Conservation (phyloP, 495 filamentous ascomycete species). For the Penicillium samsonianum region DNA sequence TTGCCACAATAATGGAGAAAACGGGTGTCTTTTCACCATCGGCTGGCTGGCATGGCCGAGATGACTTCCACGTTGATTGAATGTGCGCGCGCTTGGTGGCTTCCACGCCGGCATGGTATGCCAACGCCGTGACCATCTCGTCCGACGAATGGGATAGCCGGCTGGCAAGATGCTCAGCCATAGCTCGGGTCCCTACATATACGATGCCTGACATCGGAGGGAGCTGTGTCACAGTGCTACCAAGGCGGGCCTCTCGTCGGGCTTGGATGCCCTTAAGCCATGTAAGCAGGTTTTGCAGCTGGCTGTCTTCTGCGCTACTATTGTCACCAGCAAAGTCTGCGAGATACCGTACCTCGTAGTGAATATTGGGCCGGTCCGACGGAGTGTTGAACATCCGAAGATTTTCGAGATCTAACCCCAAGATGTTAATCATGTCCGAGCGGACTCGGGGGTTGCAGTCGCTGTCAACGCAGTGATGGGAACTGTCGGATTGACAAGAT, state of each 20-base stretch:
- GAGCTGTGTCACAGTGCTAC: constrained; percentile 48
- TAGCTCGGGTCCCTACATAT: constrained; percentile 77
- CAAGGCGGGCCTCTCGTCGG: constrained; percentile 54
- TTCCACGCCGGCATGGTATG: constrained; percentile 54
- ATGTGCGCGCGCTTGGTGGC: constrained; percentile 45
- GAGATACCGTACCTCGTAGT: constrained; percentile 90
- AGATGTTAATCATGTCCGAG: constrained; percentile 72
- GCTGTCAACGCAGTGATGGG: constrained; percentile 91
- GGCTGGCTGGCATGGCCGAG: constrained; percentile 41
- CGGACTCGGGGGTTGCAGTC: constrained; percentile 82
- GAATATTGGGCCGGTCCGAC: constrained; percentile 79
- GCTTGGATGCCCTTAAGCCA: constrained; percentile 74
- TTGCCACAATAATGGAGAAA: constrained; percentile 91
- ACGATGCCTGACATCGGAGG: constrained; percentile 81
- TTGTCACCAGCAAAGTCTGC: constrained; percentile 49
- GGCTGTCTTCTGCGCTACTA: constrained; percentile 30
- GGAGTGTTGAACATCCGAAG: constrained; percentile 79
- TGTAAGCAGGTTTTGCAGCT: constrained; percentile 65
- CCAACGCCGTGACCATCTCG: constrained; percentile 44
- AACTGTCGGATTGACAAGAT: constrained; percentile 73
- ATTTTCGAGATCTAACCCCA: constrained; percentile 60
- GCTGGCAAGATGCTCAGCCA: constrained; percentile 71
- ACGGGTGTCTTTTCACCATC: constrained; percentile 35
- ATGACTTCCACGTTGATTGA: constrained; percentile 71
- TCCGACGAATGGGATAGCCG: constrained; percentile 28